Evolutionary conservation across 768 basidiomycete species (phyloP), one percentile per base, ranked within the genome.

Genomic region (Hygrocybe coccinea): DNA sequence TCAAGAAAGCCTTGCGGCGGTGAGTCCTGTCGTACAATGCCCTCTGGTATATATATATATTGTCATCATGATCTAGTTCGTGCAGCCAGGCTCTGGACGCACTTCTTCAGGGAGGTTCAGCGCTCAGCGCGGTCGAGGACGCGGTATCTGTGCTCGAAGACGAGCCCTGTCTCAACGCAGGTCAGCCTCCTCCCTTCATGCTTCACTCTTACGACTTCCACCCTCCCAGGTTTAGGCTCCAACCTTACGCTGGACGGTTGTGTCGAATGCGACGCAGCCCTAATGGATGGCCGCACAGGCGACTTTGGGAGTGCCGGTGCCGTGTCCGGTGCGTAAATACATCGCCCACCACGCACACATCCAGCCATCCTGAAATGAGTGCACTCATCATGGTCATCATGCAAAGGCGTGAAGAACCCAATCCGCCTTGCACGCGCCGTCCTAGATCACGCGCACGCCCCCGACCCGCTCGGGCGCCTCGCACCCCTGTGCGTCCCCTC

Each of bases 201-300:
- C 41, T 22, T 24, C 46, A 7, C 19, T 25, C 19, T 59, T n/a
- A n/a, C n/a, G n/a, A n/a, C n/a, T 19, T 24, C 39, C 39, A 19
- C 17, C 36, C 44, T 36, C 35, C 50, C 57, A 85, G 88, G 89
- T 1, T 82, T 78, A 57, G 89, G 91, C 3, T 89, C 90, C 1
- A 92, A 91, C 66, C 71, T 92, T 45, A 90, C 87, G 0, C 59
- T 85, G 2, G 74, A 80, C n/a, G 89, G 91, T 12, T 73, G 71
- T 2, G 89, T 91, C 15, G 90, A 92, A 70, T 91, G 90, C 61
- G 90, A 92, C 61, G 89, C 90, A 7, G 78, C 87, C 11, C 73
- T 91, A 54, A 88, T 89, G 83, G 79, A 79, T 21, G 69, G 67
- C 2, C 43, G 24, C 14, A 65, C 61, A 35, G 60, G 64, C 36